These are phyloP conservation scores for Saturnispora serradocipensis DNA, from an alignment of 805 yeast species.

Conservation along the genomic window DNA sequence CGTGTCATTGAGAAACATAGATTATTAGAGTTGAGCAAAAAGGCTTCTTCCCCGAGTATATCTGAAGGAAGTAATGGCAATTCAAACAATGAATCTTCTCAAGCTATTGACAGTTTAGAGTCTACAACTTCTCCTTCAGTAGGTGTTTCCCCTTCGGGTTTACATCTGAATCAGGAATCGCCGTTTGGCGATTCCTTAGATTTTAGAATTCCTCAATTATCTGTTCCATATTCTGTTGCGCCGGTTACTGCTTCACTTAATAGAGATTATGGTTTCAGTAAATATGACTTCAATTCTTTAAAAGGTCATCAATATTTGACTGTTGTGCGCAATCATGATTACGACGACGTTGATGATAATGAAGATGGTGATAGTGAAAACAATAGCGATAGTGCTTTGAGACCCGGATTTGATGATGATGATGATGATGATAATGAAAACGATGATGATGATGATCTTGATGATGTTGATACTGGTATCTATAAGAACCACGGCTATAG, in stretches of 20 bases:
- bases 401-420: constrained; percentile 26
- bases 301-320: constrained; percentile 8
- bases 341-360: constrained; percentile 7
- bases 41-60: constrained; percentile 8
- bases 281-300: constrained; percentile 6
- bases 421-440: constrained; percentile 26
- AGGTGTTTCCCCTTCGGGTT: constrained; percentile 22
- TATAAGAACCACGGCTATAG: constrained; percentile 20
- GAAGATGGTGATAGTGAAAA: constrained; percentile 7
- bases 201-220: constrained; percentile 28
- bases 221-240: constrained; percentile 66
- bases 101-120: constrained; percentile 2
- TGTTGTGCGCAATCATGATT: constrained; percentile 1
- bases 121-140: constrained; percentile 5
- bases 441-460: constrained; percentile 31
- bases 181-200: constrained; percentile 27
- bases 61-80: not conserved
- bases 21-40: constrained; percentile 17
- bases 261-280: not conserved
- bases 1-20: constrained; percentile 50
- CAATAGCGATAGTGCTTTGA: constrained; percentile 13
- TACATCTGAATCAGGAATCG: constrained; percentile 21
- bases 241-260: constrained; percentile 64
- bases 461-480: constrained; percentile 27
- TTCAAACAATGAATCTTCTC: not conserved